A percentile compares a stretch with the other conserved stretches of the same genome.
Evolutionary conservation across 2,329 filamentous ascomycete species (phyloP).

Genomic region (Emericellopsis atlantica): DNA sequence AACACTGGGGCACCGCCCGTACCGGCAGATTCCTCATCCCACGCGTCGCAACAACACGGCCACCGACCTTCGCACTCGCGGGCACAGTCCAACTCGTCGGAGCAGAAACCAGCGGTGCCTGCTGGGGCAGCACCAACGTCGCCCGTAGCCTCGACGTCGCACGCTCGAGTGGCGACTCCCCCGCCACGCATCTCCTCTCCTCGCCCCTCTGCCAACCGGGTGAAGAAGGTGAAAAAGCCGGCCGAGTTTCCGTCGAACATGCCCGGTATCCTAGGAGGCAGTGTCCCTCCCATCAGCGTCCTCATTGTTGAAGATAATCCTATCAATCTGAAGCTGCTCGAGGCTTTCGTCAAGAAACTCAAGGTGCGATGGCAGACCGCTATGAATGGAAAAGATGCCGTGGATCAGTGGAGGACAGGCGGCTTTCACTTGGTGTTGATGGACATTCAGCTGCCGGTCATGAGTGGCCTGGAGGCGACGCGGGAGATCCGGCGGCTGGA

Average conservation of each 20-base stretch:
- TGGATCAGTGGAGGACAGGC: conserved; percentile 82
- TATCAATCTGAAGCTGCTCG: conserved; percentile 87
- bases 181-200: conserved; percentile 36
- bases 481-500: conserved; percentile 88
- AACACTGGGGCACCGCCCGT: too few relatives aligned
- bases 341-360: conserved; percentile 89
- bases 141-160: conserved; percentile 33
- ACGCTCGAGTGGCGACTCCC: conserved; percentile 38
- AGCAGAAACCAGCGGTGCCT: conserved; percentile 30
- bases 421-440: conserved; percentile 95
- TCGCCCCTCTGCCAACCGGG: conserved; percentile 23
- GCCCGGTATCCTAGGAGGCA: conserved; percentile 60
- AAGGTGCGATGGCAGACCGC: conserved; percentile 97
- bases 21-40: conserved; percentile 19
- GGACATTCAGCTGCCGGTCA: conserved; percentile 95
- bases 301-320: conserved; percentile 98
- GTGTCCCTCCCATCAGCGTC: conserved; percentile 91
- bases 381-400: conserved; percentile 86
- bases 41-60: conserved; percentile 19
- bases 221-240: conserved; percentile 42
- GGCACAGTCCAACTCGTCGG: conserved; percentile 47
- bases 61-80: conserved; percentile 34
- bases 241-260: conserved; percentile 30
- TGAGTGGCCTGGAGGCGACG: conserved; percentile 91
- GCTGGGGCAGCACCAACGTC: conserved; percentile 35